These are phyloP conservation scores for Martensiomyces pterosporus DNA, from an alignment of 192 early-diverging fungal species.

Conservation along the genomic window DNA sequence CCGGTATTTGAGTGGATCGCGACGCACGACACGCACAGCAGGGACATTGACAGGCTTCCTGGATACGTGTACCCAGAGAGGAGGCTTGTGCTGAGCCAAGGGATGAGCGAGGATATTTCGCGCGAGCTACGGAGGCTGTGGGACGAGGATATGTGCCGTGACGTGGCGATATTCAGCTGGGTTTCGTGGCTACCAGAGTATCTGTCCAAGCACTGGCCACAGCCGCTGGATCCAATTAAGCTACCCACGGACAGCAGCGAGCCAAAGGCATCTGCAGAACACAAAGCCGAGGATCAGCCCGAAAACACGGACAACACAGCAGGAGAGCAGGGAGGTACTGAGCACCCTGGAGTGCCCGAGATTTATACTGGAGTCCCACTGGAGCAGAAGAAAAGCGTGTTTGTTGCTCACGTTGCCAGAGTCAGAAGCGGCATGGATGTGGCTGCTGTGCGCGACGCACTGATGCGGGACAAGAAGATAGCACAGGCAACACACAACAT, in stretches of 20 bases:
- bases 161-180: constrained; percentile 48
- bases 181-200: constrained; percentile 34
- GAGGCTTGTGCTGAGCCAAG: constrained; percentile 20
- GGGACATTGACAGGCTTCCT: not conserved
- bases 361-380: constrained; percentile 58
- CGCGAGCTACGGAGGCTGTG: constrained; percentile 18
- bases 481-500: constrained; percentile 90
- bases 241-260: constrained; percentile 20
- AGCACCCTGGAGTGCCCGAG: constrained; percentile 19
- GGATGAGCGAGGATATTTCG: constrained; percentile 17
- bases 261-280: constrained; percentile 8
- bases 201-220: constrained; percentile 30
- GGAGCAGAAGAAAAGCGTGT: constrained; percentile 77
- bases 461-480: constrained; percentile 69
- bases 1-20: constrained; percentile 45
- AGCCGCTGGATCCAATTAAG: constrained; percentile 29
- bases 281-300: too few relatives aligned
- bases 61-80: constrained; percentile 27
- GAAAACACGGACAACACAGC: not conserved
- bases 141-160: constrained; percentile 28
- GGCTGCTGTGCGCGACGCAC: constrained; percentile 38
- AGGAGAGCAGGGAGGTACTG: not conserved
- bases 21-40: constrained; percentile 16
- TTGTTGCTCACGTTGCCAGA: constrained; percentile 75
- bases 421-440: constrained; percentile 57